Percentiles rank a stretch among this genome's conserved stretches.
Evolutionary conservation across 805 yeast species (phyloP).

Genomic region (Ogataea saltuana): DNA sequence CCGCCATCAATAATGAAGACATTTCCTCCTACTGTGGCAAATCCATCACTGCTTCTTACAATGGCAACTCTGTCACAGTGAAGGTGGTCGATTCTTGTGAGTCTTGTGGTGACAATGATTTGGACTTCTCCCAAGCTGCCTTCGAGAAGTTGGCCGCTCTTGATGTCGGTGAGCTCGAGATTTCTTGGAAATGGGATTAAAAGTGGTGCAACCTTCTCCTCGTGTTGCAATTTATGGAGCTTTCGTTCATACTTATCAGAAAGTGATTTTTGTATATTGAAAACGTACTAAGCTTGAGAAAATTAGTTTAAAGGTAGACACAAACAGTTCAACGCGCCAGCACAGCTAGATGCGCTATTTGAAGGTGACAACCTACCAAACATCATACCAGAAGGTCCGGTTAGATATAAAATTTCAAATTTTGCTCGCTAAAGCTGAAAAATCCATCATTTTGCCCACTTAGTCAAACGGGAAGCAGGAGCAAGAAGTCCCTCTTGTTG

Average conservation of each 20-base stretch:
- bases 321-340: not conserved
- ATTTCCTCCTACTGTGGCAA: constrained; percentile 50
- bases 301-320: not conserved
- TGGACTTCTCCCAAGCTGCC: constrained; percentile 58
- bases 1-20: constrained; percentile 27
- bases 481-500: constrained; percentile 69
- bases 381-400: too few relatives aligned
- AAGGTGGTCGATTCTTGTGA: constrained; percentile 56
- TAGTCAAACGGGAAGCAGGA: constrained; percentile 53
- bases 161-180: constrained; percentile 46
- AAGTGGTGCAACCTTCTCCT: not conserved
- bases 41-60: constrained; percentile 45
- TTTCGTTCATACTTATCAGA: not conserved
- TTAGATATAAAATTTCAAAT: not conserved
- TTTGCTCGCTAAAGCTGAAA: constrained; percentile 15
- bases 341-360: constrained; percentile 3
- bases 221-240: not conserved
- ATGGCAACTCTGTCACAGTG: constrained; percentile 51
- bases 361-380: not conserved
- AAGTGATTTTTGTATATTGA: not conserved
- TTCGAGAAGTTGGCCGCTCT: constrained; percentile 47
- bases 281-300: too few relatives aligned
- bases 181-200: constrained; percentile 46
- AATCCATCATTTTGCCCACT: constrained; percentile 56
- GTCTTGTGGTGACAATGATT: constrained; percentile 46